These are phyloP conservation scores for Populus hybrid DNA, from an alignment of 441 rosid species.

Conservation along the genomic window DNA sequence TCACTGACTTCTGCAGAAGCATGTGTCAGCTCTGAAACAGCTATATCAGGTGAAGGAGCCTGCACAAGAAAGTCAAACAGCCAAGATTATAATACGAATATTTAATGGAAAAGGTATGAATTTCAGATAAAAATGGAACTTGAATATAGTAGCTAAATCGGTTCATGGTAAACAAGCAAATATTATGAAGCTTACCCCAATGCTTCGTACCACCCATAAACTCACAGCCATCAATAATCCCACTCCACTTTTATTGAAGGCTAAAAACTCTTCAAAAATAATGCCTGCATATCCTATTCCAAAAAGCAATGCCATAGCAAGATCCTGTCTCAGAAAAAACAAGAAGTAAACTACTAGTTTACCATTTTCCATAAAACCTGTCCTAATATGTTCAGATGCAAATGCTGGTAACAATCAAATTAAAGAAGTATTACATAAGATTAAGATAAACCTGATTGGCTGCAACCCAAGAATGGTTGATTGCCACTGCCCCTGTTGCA, in stretches of 20 bases:
- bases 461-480: constrained; percentile 93
- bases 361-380: background rate
- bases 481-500: constrained; percentile 73
- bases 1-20: constrained; percentile 95
- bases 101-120: background rate
- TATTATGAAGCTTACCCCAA: constrained; percentile 56
- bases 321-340: constrained; percentile 51
- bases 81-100: too few species aligned
- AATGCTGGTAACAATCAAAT: background rate
- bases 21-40: constrained; percentile 73
- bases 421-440: constrained; percentile 5
- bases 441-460: constrained; percentile 65
- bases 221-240: constrained; percentile 95
- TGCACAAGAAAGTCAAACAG: constrained; percentile 12
- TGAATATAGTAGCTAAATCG: background rate
- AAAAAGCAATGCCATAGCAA: constrained; percentile 89
- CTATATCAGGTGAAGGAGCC: constrained; percentile 96
- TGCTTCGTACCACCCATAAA: constrained; percentile 83
- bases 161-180: background rate
- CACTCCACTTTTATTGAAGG: constrained; percentile 95
- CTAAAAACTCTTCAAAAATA: constrained; percentile 84
- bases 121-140: background rate
- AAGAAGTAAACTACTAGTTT: constrained; percentile 13
- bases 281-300: constrained; percentile 83
- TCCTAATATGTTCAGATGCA: background rate